Evolutionary conservation across 306 rosid genomes (phyloP), one percentile per base, ranked within the genome.

Genomic region (Medicago lupulina): DNA sequence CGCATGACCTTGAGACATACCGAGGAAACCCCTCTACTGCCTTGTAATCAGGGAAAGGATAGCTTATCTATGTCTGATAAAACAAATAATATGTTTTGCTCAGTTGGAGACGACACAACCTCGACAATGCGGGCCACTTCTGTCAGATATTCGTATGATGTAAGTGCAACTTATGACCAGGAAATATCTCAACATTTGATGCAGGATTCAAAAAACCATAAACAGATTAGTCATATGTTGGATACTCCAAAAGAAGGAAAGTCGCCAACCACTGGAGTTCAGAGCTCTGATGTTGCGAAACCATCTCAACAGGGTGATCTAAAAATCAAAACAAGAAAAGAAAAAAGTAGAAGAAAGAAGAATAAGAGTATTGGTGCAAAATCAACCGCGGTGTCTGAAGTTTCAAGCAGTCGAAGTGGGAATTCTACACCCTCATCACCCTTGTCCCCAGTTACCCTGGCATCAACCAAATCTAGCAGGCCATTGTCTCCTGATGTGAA

Each of bases 361-460:
- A 90, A 87, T 67, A 95, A 89, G 86, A 85, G 85, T 63, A 72
- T 70, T 1, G 80, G 85, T 61, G 81, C 86, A 38, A 94, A 87
- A 59, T 40, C 85, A 53, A 63, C 82, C 3, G 78, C 86, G 13
- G 51, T 83, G 17, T 84, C 85, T 55, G 98, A 94, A 83, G 96
- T 87, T 85, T 88, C 98, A 13, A 95, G 97, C 47, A 95, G 97
- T 76, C 95, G 88, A 50, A 94, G 96, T 76, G 96, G 96, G 81
- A 95, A 90, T 46, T 95, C 98, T 70, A 95, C 97, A 31, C 97
- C 98, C 67, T 87, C 97, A 6, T 88, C 97, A 59, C 98, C 98
- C 7, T 43, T 84, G 63, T 94, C 98, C 23, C 96, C 98, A 1
- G 40, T 75, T 8, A 17, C 83, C 12, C 75, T 87, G 60, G 82